A percentile compares a stretch with the other conserved stretches of the same genome.
phyloP scores from a whole-genome alignment of 176 grass and related monocot species.

The Guadua angustifolia region DNA sequence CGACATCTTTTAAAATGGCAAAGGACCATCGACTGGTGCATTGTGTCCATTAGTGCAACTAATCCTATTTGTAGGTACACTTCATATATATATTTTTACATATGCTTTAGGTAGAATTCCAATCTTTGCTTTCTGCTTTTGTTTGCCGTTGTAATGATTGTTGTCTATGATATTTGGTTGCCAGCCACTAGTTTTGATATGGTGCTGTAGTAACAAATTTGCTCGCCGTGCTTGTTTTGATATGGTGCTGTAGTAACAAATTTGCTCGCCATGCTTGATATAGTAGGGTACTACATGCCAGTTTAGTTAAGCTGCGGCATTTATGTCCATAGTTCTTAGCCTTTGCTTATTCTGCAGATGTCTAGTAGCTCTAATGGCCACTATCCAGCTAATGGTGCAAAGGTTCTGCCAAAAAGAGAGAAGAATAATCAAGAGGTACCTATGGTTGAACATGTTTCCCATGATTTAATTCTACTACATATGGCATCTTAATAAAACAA shows the following conservation, averaged over 20 bases:
- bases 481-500: not conserved
- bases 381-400: conserved; percentile 44
- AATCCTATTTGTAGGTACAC: conserved; percentile 12
- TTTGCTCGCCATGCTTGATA: not conserved
- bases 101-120: not conserved
- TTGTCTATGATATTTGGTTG: not conserved
- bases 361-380: conserved; percentile 57
- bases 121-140: not conserved
- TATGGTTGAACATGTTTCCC: not conserved
- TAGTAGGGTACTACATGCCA: not conserved
- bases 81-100: not conserved
- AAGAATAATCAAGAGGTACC: conserved; percentile 59
- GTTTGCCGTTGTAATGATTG: not conserved
- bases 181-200: conserved; percentile 4
- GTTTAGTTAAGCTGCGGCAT: conserved; percentile 12
- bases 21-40: not conserved
- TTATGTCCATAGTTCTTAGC: not conserved
- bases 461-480: not conserved
- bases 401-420: conserved; percentile 42
- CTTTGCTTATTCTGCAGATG: conserved; percentile 51
- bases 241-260: not conserved
- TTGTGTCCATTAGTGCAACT: not conserved
- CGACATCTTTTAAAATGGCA: conserved; percentile 6
- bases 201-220: not conserved
- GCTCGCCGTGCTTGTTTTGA: not conserved